These are phyloP conservation scores for Conticribra guillardii DNA, from an alignment of 108 stramenopile genomes.

Conservation along the genomic window DNA sequence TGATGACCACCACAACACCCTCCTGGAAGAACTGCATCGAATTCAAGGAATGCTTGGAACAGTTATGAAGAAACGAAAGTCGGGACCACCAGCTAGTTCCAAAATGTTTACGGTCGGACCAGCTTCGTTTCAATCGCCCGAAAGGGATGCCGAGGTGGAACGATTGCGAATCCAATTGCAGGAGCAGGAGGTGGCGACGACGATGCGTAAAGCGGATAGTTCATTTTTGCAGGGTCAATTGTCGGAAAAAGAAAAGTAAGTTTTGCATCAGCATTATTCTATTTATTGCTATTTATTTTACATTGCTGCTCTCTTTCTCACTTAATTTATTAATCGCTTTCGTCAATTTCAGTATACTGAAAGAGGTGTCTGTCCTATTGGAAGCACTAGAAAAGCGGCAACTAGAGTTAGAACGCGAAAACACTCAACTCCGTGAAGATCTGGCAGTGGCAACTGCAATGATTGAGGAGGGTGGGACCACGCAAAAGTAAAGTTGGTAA, in stretches of 20 bases:
- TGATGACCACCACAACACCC: constrained; percentile 48
- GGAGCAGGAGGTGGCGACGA: constrained; percentile 64
- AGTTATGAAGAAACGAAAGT: constrained; percentile 68
- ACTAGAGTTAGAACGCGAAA: constrained; percentile 70
- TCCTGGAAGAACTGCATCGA: constrained; percentile 64
- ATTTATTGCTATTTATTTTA: background rate
- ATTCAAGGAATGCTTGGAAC: constrained; percentile 80
- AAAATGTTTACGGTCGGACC: background rate
- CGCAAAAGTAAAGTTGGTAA: no score
- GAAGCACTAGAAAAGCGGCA: constrained; percentile 78
- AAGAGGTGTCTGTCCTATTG: constrained; percentile 74
- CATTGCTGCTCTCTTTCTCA: background rate
- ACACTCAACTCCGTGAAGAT: constrained; percentile 36
- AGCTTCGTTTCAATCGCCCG: constrained; percentile 19
- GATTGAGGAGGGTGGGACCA: constrained; percentile 24
- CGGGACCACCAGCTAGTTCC: constrained; percentile 4
- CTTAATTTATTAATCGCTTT: background rate
- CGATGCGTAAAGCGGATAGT: constrained; percentile 74
- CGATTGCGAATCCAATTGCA: constrained; percentile 67
- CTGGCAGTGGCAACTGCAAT: constrained; percentile 21
- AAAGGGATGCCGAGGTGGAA: constrained; percentile 64
- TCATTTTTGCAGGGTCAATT: constrained; percentile 74
- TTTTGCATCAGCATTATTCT: background rate
- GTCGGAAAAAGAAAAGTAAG: constrained; percentile 65
- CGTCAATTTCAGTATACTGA: constrained; percentile 40